Evolutionary conservation across 2,329 filamentous ascomycete species (phyloP).

Genomic region (Ramularia collo-cygni): DNA sequence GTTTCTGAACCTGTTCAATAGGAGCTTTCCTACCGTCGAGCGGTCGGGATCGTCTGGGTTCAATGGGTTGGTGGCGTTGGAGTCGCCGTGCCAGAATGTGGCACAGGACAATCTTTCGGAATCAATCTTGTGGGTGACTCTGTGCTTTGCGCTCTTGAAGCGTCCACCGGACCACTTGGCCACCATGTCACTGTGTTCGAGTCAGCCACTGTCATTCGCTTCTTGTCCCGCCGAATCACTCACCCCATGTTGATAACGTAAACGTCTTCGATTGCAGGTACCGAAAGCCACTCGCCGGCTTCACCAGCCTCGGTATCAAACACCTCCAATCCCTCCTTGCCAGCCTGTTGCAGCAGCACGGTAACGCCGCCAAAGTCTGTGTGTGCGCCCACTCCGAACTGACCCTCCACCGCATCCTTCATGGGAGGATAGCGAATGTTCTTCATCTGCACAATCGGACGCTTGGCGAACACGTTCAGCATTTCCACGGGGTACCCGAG

Average conservation of each 20-base stretch:
- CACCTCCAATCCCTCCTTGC: conserved; percentile 34
- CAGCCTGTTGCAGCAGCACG: conserved; percentile 31
- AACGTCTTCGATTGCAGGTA: conserved; percentile 21
- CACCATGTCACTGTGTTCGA: too few species aligned
- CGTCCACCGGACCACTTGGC: too few species aligned
- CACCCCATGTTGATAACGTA: conserved; percentile 16
- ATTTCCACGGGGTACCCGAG: too few species aligned
- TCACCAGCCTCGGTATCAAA: conserved; percentile 20
- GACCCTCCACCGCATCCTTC: conserved; percentile 16
- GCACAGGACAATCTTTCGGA: background rate
- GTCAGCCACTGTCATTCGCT: too few species aligned
- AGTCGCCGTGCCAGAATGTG: conserved; percentile 3
- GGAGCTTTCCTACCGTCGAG: background rate
- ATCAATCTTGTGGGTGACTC: background rate
- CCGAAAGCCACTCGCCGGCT: conserved; percentile 28
- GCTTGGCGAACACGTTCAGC: too few species aligned
- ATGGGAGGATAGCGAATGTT: too few species aligned
- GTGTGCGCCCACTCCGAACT: conserved; percentile 34
- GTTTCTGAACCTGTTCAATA: conserved; percentile 2
- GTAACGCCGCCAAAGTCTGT: conserved; percentile 8
- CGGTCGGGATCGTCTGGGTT: background rate
- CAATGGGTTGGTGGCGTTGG: conserved; percentile 1
- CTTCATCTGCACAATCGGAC: too few species aligned
- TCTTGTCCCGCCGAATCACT: too few species aligned
- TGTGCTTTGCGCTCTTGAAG: too few species aligned